phyloP scores from a whole-genome alignment of 1,139 yeast genomes.

The Taphrina wiesneri region DNA sequence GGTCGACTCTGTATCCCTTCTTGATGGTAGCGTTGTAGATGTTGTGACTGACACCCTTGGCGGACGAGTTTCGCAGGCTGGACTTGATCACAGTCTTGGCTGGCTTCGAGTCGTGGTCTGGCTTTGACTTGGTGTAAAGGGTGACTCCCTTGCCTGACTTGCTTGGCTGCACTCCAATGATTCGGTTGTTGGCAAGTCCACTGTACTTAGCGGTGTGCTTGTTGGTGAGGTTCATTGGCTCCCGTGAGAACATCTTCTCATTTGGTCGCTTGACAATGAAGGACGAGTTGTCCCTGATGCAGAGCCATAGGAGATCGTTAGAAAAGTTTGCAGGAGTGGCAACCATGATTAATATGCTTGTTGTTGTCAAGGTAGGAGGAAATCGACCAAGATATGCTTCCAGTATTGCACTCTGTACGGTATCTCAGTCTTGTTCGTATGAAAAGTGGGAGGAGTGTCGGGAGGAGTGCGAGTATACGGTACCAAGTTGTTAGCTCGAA shows the following conservation, averaged over 20 bases:
- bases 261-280: conserved; percentile 34
- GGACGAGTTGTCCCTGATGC: conserved; percentile 31
- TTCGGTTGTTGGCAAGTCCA: conserved; percentile 47
- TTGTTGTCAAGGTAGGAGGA: background rate
- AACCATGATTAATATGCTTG: conserved; percentile 6
- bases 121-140: conserved; percentile 50
- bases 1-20: conserved; percentile 54
- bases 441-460: conserved; percentile 17
- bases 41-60: conserved; percentile 50
- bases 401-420: background rate
- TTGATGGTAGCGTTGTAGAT: conserved; percentile 51
- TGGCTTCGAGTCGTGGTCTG: conserved; percentile 45
- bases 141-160: conserved; percentile 47
- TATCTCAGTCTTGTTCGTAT: background rate
- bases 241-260: conserved; percentile 52
- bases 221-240: conserved; percentile 54
- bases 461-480: conserved; percentile 3
- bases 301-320: conserved; percentile 33
- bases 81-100: conserved; percentile 37
- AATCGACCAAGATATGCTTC: background rate
- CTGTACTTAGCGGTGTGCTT: conserved; percentile 51
- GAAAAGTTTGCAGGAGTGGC: conserved; percentile 22
- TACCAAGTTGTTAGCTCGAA: background rate
- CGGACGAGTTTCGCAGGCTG: conserved; percentile 45
- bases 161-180: conserved; percentile 47